Conservation (phyloP, 2,329 filamentous ascomycete species). For the Beauveria australis region DNA sequence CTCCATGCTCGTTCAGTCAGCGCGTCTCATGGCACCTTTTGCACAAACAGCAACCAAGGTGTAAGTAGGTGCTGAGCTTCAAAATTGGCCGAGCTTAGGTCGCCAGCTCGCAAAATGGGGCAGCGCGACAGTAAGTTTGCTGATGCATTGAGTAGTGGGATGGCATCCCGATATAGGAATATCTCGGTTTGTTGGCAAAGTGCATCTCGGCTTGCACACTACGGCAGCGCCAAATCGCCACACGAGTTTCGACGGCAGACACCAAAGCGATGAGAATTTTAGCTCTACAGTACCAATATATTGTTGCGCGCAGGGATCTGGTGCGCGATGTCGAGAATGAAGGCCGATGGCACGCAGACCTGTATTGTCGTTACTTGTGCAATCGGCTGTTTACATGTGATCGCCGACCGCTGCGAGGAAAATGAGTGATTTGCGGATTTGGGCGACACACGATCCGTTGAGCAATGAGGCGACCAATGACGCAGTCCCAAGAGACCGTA, state of each 20-base stretch:
- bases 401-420: neutral
- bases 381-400: neutral
- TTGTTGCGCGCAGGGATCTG: neutral
- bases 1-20: slow-evolving; percentile 24
- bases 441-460: too few relatives aligned
- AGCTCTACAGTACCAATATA: neutral
- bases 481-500: too few relatives aligned
- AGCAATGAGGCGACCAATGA: too few relatives aligned
- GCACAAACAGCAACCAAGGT: neutral
- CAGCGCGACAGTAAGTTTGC: neutral
- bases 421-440: neutral
- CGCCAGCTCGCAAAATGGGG: neutral
- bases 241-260: neutral
- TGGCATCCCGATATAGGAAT: slow-evolving; percentile 11
- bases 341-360: neutral
- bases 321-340: neutral
- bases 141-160: neutral
- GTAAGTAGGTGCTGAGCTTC: neutral
- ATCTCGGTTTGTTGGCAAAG: slow-evolving; percentile 7
- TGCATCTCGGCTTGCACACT: neutral
- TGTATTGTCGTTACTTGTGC: neutral
- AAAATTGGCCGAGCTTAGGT: neutral
- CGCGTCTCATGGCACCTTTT: slow-evolving; percentile 6
- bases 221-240: neutral
- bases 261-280: neutral